phyloP scores from a whole-genome alignment of 208 protist genomes.

The Trypanosoma rangeli region DNA sequence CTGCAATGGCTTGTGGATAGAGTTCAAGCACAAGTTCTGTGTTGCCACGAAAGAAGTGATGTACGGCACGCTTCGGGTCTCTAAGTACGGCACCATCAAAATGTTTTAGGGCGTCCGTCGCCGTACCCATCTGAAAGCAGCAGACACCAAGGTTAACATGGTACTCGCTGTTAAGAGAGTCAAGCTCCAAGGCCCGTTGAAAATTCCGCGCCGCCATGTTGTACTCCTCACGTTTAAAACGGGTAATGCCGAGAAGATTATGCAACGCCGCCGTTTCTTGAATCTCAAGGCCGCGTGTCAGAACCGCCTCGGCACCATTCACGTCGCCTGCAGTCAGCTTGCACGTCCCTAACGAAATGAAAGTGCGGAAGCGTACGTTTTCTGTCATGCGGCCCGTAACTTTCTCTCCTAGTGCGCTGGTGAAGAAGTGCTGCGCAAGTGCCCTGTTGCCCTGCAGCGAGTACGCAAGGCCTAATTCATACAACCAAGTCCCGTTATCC shows the following conservation, averaged over 20 bases:
- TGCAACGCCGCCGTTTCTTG: conserved; percentile 59
- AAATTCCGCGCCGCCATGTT: conserved; percentile 54
- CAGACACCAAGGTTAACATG: conserved; percentile 68
- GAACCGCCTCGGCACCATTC: conserved; percentile 25
- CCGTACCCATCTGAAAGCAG: conserved; percentile 49
- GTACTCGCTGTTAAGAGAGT: conserved; percentile 54
- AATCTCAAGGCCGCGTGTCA: conserved; percentile 58
- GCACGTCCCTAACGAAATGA: conserved; percentile 37
- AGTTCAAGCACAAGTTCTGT: conserved; percentile 54
- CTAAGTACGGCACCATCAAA: conserved; percentile 72
- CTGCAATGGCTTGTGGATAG: conserved; percentile 46
- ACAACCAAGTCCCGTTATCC: conserved; percentile 84
- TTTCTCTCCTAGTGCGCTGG: conserved; percentile 48
- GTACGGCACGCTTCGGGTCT: conserved; percentile 34
- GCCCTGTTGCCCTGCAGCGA: conserved; percentile 32
- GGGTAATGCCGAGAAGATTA: conserved; percentile 75
- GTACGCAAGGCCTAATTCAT: conserved; percentile 69
- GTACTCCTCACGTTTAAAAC: conserved; percentile 66
- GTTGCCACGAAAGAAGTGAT: conserved; percentile 80
- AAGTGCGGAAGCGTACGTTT: conserved; percentile 22
- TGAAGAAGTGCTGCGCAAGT: conserved; percentile 50
- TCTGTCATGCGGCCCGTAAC: conserved; percentile 41
- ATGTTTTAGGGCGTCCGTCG: conserved; percentile 58
- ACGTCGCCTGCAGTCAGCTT: conserved; percentile 23
- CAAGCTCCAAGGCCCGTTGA: conserved; percentile 65